These are phyloP conservation scores for Capillidium heterosporum DNA, from an alignment of 371 early-diverging fungal species.

Conservation along the genomic window DNA sequence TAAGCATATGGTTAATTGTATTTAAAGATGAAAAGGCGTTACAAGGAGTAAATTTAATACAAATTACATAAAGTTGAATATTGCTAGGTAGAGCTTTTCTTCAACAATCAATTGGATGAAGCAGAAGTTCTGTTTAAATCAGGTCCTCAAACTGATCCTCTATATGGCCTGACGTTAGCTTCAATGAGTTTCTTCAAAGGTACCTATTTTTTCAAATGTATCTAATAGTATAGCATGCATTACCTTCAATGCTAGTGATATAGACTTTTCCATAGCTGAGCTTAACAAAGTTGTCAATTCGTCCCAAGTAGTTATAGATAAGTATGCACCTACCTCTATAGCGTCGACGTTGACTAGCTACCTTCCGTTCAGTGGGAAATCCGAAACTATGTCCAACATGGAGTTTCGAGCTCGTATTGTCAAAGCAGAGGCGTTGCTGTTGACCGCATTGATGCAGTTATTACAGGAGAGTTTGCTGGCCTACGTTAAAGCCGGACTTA, in stretches of 20 bases:
- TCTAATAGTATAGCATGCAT: neutral
- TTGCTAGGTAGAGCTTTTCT: neutral
- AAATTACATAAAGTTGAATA: too few relatives aligned
- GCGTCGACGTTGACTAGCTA: neutral
- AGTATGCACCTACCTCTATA: neutral
- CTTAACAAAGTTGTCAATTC: neutral
- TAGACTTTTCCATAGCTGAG: neutral
- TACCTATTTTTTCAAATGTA: neutral
- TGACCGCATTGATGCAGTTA: constrained; percentile 30
- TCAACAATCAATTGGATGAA: constrained; percentile 4
- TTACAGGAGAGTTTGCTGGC: constrained; percentile 31
- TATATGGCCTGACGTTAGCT: neutral
- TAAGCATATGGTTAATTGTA: too few relatives aligned
- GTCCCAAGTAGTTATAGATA: constrained; percentile 1
- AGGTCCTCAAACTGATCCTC: neutral
- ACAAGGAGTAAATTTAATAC: neutral
- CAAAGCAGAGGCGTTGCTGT: constrained; percentile 30
- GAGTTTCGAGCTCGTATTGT: constrained; percentile 36
- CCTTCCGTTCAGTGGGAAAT: neutral
- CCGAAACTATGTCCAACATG: neutral
- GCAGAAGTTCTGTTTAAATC: neutral
- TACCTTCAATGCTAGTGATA: neutral
- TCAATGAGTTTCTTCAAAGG: neutral
- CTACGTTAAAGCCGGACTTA: constrained; percentile 36
- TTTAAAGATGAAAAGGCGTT: neutral